Evolutionary conservation across 306 rosid species (phyloP), one percentile per base, ranked within the genome.

Genomic region (Cicer pinnatifidum): DNA sequence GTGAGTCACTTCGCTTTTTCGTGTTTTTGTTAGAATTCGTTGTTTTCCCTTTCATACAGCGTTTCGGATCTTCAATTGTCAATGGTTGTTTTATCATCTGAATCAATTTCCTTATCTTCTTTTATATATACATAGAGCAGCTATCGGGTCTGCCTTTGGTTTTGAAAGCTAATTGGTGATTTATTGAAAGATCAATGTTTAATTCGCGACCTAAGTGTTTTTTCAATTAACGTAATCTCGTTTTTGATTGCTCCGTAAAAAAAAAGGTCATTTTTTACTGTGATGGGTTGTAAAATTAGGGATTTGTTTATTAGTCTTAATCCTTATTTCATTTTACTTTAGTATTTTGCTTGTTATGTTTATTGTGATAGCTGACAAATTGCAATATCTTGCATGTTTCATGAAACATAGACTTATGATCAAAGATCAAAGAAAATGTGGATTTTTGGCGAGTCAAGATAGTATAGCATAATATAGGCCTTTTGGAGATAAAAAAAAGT

Each of bases 1-100:
- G 98, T 94, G 78, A 87, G 92, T 89, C 15, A 8, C 6, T 53
- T 69, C 33, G 8, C 15, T 38, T 58, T 63, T 9, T 71, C 8
- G 3, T n/a, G 8, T 51, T 39, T 69, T 12, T 69, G 6, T 33
- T 59, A 7, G 5, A 50, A 35, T 23, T 44, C 11, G 8, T 3
- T 70, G 6, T 69, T 75, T 59, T 70, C 80, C 56, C 10, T 61
- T 39, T 13, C 13, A 37, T 60, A 6, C 5, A 8, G 13, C 13
- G 15, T 47, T 66, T 75, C 43, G 37, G 66, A 54, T 45, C 57
- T 78, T 28, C 35, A 28, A 28, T 28, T 28, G 3, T 3, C 35
- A 28, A 28, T 28, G 35, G 5, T 3, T 28, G 35, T 28, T 28
- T 28, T 28, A 28, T 28, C 5, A 28, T 28, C 35, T 28, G 35